Evolutionary conservation across 768 basidiomycete species (phyloP).

Genomic region (Tylopilus plumbeoviolaceoides): DNA sequence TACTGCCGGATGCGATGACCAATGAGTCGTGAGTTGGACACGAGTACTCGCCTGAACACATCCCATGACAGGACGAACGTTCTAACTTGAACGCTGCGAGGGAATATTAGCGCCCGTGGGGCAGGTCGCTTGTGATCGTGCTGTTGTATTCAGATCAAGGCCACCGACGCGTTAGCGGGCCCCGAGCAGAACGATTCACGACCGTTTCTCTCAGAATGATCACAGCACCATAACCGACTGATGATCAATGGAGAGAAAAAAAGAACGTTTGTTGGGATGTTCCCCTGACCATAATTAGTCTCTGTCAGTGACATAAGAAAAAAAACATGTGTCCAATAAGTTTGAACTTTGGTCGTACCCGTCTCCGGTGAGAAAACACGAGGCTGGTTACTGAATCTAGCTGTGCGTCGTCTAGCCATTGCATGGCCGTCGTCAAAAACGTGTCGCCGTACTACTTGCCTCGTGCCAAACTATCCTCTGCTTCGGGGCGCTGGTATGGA

Average conservation of each 20-base stretch:
- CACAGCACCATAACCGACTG: neutral
- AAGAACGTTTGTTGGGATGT: neutral
- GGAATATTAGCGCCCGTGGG: neutral
- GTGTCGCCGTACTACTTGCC: neutral
- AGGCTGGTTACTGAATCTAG: neutral
- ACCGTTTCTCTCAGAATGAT: neutral
- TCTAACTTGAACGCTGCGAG: neutral
- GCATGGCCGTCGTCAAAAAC: neutral
- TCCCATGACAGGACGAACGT: conserved; percentile 1
- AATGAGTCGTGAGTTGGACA: neutral
- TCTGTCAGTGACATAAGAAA: neutral
- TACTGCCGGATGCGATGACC: neutral
- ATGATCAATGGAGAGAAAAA: neutral
- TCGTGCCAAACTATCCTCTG: neutral
- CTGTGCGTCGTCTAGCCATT: neutral
- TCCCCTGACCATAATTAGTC: neutral
- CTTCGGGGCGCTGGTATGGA: neutral
- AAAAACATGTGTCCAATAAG: neutral
- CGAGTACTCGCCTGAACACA: neutral
- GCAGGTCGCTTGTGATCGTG: neutral
- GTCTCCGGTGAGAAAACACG: neutral
- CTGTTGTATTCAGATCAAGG: neutral
- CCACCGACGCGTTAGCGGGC: neutral
- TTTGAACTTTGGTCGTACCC: neutral
- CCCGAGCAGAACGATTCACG: conserved; percentile 4